These are phyloP conservation scores for Lachancea kluyveri DNA, from an alignment of 805 yeast genomes.

Conservation along the genomic window DNA sequence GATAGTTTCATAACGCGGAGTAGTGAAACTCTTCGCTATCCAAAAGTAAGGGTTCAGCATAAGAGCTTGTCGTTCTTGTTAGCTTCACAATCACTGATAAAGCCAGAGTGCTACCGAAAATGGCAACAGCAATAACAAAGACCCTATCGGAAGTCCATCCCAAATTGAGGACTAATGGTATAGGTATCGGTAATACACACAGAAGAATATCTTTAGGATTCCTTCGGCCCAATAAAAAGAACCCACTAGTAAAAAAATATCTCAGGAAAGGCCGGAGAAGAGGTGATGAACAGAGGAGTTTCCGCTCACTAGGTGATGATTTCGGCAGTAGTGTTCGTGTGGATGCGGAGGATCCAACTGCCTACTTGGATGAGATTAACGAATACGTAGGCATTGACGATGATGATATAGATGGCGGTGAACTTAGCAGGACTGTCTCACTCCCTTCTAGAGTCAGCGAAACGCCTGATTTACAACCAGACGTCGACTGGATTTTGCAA, in stretches of 20 bases:
- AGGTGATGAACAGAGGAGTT: slow-evolving; percentile 34
- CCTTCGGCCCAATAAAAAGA: slow-evolving; percentile 36
- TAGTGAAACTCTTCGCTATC: no score
- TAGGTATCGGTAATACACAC: slow-evolving; percentile 38
- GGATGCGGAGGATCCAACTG: slow-evolving; percentile 17
- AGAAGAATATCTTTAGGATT: slow-evolving; percentile 34
- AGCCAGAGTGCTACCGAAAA: no score
- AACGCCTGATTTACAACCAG: slow-evolving; percentile 28
- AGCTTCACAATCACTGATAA: no score
- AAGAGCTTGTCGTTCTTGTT: no score
- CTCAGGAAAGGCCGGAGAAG: slow-evolving; percentile 19
- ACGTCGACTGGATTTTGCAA: slow-evolving; percentile 34
- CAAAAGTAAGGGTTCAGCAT: no score
- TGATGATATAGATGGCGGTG: slow-evolving; percentile 29
- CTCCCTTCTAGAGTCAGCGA: slow-evolving; percentile 37
- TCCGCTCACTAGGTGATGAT: slow-evolving; percentile 35
- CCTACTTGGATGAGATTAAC: slow-evolving; percentile 16
- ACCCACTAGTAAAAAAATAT: slow-evolving; percentile 34
- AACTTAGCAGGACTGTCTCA: slow-evolving; percentile 36
- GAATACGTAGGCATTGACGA: slow-evolving; percentile 21
- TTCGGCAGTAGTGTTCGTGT: slow-evolving; percentile 25
- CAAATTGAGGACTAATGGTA: slow-evolving; percentile 35
- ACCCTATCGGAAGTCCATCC: slow-evolving; percentile 34
- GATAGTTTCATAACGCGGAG: no score
- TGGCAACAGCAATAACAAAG: slow-evolving; percentile 25